Evolutionary conservation across 1,284 basidiomycete genomes (phyloP).

Genomic region (Coriolopsis trogii): DNA sequence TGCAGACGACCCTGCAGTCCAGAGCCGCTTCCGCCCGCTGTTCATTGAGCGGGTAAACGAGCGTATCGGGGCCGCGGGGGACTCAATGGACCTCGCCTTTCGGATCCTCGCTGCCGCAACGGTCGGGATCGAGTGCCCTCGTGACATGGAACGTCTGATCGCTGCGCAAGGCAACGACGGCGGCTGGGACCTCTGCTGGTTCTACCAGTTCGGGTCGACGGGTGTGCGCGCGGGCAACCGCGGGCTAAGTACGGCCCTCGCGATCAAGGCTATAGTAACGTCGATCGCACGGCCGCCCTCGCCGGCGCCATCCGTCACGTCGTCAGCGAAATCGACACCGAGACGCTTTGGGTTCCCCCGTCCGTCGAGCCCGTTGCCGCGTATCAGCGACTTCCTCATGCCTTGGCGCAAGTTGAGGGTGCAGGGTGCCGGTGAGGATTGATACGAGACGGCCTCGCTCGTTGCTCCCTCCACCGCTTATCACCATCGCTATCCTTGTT

Average conservation of each 20-base stretch:
- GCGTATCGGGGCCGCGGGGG: constrained; percentile 51
- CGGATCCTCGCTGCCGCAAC: constrained; percentile 46
- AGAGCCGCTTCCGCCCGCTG: constrained; percentile 40
- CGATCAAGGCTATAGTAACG: constrained; percentile 33
- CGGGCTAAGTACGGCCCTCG: constrained; percentile 45
- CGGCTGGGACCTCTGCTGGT: constrained; percentile 51
- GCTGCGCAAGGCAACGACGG: constrained; percentile 51
- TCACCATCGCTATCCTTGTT: background rate
- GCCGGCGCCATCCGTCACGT: constrained; percentile 9
- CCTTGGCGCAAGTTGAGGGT: constrained; percentile 13
- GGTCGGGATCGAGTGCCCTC: constrained; percentile 44
- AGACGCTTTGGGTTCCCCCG: constrained; percentile 1
- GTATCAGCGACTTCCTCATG: constrained; percentile 15
- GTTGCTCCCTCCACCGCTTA: too few species aligned
- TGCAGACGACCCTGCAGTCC: constrained; percentile 36
- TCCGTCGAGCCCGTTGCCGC: constrained; percentile 10
- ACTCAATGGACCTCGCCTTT: constrained; percentile 49
- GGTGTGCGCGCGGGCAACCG: constrained; percentile 44
- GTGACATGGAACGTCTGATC: constrained; percentile 46
- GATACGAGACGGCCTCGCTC: too few species aligned
- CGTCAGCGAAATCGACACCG: constrained; percentile 12
- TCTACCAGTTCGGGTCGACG: constrained; percentile 51
- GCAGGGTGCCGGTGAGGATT: too few species aligned
- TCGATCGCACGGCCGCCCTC: constrained; percentile 19
- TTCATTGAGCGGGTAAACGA: constrained; percentile 49